Conservation (phyloP, 805 yeast genomes). For the Babjeviella inositovora region DNA sequence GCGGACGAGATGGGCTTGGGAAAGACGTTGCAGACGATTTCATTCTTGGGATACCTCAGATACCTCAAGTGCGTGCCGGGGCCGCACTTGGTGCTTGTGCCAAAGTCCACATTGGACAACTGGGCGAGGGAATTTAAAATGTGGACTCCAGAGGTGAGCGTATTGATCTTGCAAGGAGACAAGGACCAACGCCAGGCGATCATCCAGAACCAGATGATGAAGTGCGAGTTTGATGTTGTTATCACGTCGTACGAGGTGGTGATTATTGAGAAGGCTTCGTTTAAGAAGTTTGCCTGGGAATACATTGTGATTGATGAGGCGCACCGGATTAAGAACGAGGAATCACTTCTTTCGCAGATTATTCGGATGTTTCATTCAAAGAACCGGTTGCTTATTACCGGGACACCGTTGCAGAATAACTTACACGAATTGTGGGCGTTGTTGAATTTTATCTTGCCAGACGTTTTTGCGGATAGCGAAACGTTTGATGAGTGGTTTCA, state of each 20-base stretch:
- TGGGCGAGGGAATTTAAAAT: slow-evolving; percentile 65
- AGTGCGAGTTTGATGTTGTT: slow-evolving; percentile 58
- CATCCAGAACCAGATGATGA: slow-evolving; percentile 28
- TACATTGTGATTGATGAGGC: slow-evolving; percentile 74
- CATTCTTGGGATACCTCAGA: slow-evolving; percentile 59
- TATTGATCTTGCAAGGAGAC: slow-evolving; percentile 59
- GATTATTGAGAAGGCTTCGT: slow-evolving; percentile 53
- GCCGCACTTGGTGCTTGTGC: slow-evolving; percentile 64
- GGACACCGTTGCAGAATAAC: slow-evolving; percentile 73
- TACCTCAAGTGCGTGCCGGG: slow-evolving; percentile 44
- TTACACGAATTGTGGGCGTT: slow-evolving; percentile 73
- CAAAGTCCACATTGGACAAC: slow-evolving; percentile 68
- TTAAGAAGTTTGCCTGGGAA: slow-evolving; percentile 58
- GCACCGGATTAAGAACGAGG: slow-evolving; percentile 70
- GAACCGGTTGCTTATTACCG: slow-evolving; percentile 60
- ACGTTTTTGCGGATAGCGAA: slow-evolving; percentile 58
- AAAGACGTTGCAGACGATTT: slow-evolving; percentile 66
- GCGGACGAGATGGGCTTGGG: slow-evolving; percentile 87
- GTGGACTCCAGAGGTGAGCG: slow-evolving; percentile 72
- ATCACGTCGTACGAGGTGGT: slow-evolving; percentile 66
- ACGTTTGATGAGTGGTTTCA: slow-evolving; percentile 66
- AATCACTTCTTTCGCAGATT: slow-evolving; percentile 55
- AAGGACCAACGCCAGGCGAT: slow-evolving; percentile 47
- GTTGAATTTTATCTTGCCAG: slow-evolving; percentile 62
- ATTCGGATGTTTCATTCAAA: slow-evolving; percentile 57